Percentiles rank a stretch among this genome's conserved stretches.
These are phyloP conservation scores for Moringa oleifera DNA, from an alignment of 345 rosid species.

Conservation along the genomic window DNA sequence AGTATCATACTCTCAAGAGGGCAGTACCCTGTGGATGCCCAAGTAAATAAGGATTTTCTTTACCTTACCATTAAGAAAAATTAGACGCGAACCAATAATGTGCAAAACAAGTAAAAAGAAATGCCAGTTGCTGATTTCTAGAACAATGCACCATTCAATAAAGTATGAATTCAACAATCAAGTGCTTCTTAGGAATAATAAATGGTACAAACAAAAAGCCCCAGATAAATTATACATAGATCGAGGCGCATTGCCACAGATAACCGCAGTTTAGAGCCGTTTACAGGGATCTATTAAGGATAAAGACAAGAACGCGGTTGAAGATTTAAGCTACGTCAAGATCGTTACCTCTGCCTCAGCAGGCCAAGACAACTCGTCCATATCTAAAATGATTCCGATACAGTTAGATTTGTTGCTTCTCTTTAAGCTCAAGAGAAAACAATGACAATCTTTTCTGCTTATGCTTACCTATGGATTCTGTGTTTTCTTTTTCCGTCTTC, in stretches of 20 bases:
- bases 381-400: neutral
- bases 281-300: neutral
- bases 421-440: neutral
- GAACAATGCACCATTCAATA: neutral
- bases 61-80: too few species aligned
- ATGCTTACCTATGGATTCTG: too few species aligned
- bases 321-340: neutral
- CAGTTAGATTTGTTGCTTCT: neutral
- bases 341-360: conserved; percentile 26
- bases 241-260: neutral
- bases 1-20: too few species aligned
- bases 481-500: too few species aligned
- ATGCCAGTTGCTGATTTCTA: neutral
- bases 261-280: neutral
- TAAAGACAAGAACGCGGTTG: neutral
- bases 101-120: too few species aligned
- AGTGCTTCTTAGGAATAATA: neutral
- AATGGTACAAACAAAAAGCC: too few species aligned
- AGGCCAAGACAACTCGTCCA: conserved; percentile 21
- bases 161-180: neutral
- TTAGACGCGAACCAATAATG: too few species aligned
- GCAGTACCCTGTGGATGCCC: too few species aligned
- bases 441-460: neutral
- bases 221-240: neutral
- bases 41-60: too few species aligned